Percentiles rank a stretch among this genome's conserved stretches.
Evolutionary conservation across 2,329 filamentous ascomycete genomes (phyloP).

Genomic region (Epichloe amarillans): DNA sequence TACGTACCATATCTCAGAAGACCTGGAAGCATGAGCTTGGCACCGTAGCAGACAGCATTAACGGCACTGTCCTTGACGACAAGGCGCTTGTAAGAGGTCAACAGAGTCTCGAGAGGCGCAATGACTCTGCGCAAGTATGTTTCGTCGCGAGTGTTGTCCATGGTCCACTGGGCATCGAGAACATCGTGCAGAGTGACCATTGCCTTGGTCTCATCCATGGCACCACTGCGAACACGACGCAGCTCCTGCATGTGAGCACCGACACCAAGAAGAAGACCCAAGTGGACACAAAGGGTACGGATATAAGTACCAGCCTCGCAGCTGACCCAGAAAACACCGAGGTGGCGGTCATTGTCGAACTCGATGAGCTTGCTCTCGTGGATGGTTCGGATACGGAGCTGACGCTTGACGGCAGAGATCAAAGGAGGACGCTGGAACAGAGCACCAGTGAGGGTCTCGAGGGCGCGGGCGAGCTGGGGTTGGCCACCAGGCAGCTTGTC

Average conservation of each 20-base stretch:
- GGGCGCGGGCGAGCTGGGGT: conserved; percentile 80
- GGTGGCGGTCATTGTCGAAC: conserved; percentile 95
- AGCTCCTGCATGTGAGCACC: conserved; percentile 98
- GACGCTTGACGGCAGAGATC: conserved; percentile 97
- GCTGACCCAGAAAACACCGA: conserved; percentile 98
- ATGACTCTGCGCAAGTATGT: conserved; percentile 85
- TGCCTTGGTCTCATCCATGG: conserved; percentile 81
- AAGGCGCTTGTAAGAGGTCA: conserved; percentile 88
- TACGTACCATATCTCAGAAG: conserved; percentile 73
- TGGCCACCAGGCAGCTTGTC: conserved; percentile 90
- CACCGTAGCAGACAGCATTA: conserved; percentile 96
- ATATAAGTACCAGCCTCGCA: conserved; percentile 98
- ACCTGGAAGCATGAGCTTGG: conserved; percentile 97
- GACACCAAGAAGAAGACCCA: conserved; percentile 63
- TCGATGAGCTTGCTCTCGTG: conserved; percentile 94
- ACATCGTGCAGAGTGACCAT: conserved; percentile 81
- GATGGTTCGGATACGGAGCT: conserved; percentile 95
- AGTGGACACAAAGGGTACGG: conserved; percentile 90
- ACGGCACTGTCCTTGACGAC: conserved; percentile 79
- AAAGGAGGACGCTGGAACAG: conserved; percentile 85
- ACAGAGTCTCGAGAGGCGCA: conserved; percentile 78
- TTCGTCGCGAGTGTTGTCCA: conserved; percentile 94
- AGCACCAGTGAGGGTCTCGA: conserved; percentile 92
- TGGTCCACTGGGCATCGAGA: conserved; percentile 88
- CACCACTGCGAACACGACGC: conserved; percentile 81